These are phyloP conservation scores for Trametes polyzona DNA, from an alignment of 1,284 basidiomycete species.

Conservation along the genomic window DNA sequence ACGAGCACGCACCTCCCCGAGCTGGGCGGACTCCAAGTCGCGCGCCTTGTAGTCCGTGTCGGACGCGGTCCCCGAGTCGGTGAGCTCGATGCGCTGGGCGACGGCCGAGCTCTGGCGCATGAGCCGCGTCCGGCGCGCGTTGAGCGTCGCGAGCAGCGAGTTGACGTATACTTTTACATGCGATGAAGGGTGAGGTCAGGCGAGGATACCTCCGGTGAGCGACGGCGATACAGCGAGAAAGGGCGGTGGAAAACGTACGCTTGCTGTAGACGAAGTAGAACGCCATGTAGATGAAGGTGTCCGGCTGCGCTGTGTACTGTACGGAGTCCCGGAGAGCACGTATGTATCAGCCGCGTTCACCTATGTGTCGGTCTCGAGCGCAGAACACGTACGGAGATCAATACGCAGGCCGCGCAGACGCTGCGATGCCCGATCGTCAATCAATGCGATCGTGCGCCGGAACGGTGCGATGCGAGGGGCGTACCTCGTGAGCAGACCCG, in stretches of 20 bases:
- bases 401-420: conserved; percentile 6
- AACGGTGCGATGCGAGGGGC: too few species aligned
- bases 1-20: neutral
- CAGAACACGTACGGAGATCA: conserved; percentile 2
- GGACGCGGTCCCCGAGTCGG: neutral
- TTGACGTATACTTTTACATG: conserved; percentile 6
- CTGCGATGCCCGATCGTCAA: too few species aligned
- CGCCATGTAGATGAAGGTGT: conserved; percentile 15
- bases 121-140: neutral
- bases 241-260: neutral
- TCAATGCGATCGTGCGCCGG: too few species aligned
- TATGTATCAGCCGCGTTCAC: too few species aligned
- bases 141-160: conserved; percentile 9
- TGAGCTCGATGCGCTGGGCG: neutral
- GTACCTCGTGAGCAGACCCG: conserved; percentile 19
- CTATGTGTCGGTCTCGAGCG: too few species aligned
- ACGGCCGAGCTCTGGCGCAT: neutral
- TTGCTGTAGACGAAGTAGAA: conserved; percentile 21
- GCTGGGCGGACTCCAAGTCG: neutral
- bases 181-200: neutral
- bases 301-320: conserved; percentile 8
- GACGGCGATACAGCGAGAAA: neutral
- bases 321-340: neutral
- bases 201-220: neutral
- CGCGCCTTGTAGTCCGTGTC: neutral